These are phyloP conservation scores for Melaleuca quinquenervia DNA, from an alignment of 345 rosid genomes.

Conservation along the genomic window DNA sequence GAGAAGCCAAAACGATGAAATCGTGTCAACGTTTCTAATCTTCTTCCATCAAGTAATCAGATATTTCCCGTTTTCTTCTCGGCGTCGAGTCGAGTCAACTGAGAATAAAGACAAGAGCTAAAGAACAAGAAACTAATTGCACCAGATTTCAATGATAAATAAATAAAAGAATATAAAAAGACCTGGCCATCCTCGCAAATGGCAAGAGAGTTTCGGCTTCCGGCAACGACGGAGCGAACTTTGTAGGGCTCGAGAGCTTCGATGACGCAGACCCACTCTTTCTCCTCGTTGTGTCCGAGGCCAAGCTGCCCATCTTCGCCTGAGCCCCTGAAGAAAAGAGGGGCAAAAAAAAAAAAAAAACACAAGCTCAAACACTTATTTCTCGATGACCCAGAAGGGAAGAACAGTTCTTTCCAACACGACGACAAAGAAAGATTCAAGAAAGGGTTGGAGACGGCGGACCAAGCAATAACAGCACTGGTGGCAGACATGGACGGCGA, in stretches of 20 bases:
- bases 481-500: not conserved
- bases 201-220: constrained; percentile 97
- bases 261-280: constrained; percentile 64
- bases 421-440: not conserved
- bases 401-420: not conserved
- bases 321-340: constrained; percentile 52
- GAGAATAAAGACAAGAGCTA: not conserved
- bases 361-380: not conserved
- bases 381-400: not conserved
- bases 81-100: not conserved
- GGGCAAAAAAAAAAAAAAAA: not conserved
- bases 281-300: constrained; percentile 70
- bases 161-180: not conserved
- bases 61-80: not conserved
- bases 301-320: constrained; percentile 99
- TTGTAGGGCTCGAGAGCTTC: constrained; percentile 52
- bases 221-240: constrained; percentile 86
- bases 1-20: not conserved
- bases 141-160: not conserved
- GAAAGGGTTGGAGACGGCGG: not conserved
- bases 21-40: not conserved
- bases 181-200: constrained; percentile 97
- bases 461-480: constrained; percentile 5
- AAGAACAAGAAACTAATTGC: not conserved
- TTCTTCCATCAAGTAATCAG: not conserved